Conservation (phyloP, 768 basidiomycete species). For the Psilocybe subaeruginosa region DNA sequence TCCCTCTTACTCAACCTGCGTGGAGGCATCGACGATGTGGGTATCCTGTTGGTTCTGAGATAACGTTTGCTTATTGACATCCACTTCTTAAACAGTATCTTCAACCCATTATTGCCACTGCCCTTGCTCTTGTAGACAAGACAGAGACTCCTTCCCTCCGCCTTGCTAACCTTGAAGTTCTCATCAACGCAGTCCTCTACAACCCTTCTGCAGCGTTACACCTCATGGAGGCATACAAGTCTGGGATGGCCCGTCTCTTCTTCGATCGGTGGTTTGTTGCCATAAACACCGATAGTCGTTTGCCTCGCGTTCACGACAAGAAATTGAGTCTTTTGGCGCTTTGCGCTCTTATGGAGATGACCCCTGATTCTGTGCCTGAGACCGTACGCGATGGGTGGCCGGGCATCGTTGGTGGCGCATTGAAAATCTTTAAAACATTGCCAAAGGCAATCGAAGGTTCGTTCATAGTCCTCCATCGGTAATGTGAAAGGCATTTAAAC, state of each 20-base stretch:
- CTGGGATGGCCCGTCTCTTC: slow-evolving; percentile 71
- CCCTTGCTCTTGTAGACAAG: slow-evolving; percentile 62
- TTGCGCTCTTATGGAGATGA: slow-evolving; percentile 76
- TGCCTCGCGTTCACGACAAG: slow-evolving; percentile 91
- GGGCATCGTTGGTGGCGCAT: slow-evolving; percentile 67
- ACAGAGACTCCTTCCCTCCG: slow-evolving; percentile 64
- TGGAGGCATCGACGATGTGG: slow-evolving; percentile 78
- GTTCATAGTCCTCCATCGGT: slow-evolving; percentile 28
- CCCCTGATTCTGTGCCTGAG: slow-evolving; percentile 57
- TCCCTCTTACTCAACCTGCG: slow-evolving; percentile 79
- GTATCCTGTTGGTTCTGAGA: slow-evolving; percentile 23
- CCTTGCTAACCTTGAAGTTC: slow-evolving; percentile 81
- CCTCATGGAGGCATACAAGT: slow-evolving; percentile 64
- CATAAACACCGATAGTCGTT: slow-evolving; percentile 58
- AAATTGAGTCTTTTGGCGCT: slow-evolving; percentile 79
- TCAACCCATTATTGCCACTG: slow-evolving; percentile 63
- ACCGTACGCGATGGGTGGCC: slow-evolving; percentile 73
- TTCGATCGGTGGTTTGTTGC: slow-evolving; percentile 85
- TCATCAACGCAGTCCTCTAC: slow-evolving; percentile 83
- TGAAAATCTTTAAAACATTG: slow-evolving; percentile 77
- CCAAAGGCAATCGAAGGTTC: slow-evolving; percentile 76
- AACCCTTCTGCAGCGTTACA: slow-evolving; percentile 79
- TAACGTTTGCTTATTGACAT: background rate
- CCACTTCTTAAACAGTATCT: slow-evolving; percentile 48
- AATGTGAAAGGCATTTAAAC: slow-evolving; percentile 27